These are phyloP conservation scores for Tuber indicum DNA, from an alignment of 495 filamentous ascomycete genomes.

Conservation along the genomic window DNA sequence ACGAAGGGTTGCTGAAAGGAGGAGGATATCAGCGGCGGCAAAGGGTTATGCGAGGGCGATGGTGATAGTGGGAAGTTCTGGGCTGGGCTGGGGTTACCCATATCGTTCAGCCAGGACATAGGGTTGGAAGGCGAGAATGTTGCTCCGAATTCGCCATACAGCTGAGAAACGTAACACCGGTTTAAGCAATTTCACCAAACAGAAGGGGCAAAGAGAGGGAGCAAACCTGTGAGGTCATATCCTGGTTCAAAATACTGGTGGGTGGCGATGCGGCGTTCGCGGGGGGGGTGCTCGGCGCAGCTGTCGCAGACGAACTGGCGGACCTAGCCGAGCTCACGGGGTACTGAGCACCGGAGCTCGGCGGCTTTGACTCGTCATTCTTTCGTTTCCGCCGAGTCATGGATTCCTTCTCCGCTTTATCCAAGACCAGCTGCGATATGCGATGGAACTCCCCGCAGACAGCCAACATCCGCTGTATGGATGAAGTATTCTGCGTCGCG, in stretches of 20 bases:
- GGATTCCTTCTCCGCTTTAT: constrained; percentile 78
- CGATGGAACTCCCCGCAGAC: constrained; percentile 93
- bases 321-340: constrained; percentile 10
- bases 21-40: constrained; percentile 44
- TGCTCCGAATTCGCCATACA: constrained; percentile 32
- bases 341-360: constrained; percentile 18
- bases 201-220: not conserved
- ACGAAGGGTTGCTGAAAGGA: constrained; percentile 85
- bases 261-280: constrained; percentile 24
- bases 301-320: constrained; percentile 8
- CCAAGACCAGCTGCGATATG: constrained; percentile 85
- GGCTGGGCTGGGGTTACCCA: constrained; percentile 45
- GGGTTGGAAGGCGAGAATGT: constrained; percentile 42
- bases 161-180: constrained; percentile 14
- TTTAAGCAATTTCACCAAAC: not conserved
- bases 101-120: constrained; percentile 45
- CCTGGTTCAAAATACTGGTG: constrained; percentile 34
- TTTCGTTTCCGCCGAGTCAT: constrained; percentile 75
- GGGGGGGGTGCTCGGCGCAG: constrained; percentile 12
- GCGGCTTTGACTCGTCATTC: constrained; percentile 41
- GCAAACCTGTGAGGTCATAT: constrained; percentile 33
- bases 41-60: constrained; percentile 41
- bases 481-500: constrained; percentile 57
- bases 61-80: constrained; percentile 49
- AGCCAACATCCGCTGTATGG: constrained; percentile 83